Evolutionary conservation across 169 alveolate genomes (phyloP).

Genomic region (Eimeria maxima): DNA sequence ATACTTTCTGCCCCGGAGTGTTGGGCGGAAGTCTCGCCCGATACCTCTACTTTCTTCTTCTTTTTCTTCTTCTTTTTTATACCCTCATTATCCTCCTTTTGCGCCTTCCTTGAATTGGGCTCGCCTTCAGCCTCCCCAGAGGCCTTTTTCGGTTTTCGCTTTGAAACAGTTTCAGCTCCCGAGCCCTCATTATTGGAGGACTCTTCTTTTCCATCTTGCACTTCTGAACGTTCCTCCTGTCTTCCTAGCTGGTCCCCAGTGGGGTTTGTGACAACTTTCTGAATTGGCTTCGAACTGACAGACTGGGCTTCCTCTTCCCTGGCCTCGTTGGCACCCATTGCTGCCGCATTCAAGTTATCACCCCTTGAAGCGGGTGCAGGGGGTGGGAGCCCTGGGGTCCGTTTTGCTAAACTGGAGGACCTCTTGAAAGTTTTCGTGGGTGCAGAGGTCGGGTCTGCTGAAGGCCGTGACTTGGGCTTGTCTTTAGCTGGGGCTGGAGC

Average conservation of each 20-base stretch:
- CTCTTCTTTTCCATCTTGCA: neutral
- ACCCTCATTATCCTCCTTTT: neutral
- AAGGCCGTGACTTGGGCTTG: neutral
- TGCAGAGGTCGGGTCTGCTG: conserved; percentile 3
- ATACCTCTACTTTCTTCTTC: conserved; percentile 26
- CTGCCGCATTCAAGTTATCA: conserved; percentile 36
- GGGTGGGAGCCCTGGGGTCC: conserved; percentile 57
- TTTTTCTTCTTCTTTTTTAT: conserved; percentile 54
- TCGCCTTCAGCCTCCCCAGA: neutral
- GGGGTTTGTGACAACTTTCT: neutral
- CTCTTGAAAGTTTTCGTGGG: conserved; percentile 27
- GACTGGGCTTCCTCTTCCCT: neutral
- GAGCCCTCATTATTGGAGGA: neutral
- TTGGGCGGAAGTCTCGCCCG: neutral
- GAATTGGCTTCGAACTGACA: neutral
- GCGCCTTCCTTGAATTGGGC: conserved; percentile 31
- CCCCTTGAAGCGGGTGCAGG: conserved; percentile 32
- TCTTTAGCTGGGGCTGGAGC: conserved; percentile 19
- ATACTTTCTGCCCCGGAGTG: conserved; percentile 20
- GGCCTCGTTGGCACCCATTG: neutral
- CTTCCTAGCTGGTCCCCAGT: neutral
- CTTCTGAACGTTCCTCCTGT: neutral
- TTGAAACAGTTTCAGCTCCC: neutral
- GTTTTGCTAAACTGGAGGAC: conserved; percentile 52
- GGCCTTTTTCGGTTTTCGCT: conserved; percentile 3